A percentile compares a stretch with the other conserved stretches of the same genome.
These are phyloP conservation scores for Auricularia cornea DNA, from an alignment of 768 basidiomycete genomes.

Conservation along the genomic window DNA sequence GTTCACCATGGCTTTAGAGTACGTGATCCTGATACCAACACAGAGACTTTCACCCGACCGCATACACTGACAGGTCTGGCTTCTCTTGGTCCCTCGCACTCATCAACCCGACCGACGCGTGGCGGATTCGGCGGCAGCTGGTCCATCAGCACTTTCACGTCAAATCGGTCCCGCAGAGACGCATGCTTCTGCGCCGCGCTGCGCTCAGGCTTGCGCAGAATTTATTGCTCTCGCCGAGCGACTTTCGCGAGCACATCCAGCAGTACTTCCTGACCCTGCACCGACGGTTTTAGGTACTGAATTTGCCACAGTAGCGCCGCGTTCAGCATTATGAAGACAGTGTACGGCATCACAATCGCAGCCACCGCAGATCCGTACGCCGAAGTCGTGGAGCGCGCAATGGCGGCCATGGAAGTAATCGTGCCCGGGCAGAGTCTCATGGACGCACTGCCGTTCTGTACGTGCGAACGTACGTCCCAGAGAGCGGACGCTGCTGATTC, in stretches of 20 bases:
- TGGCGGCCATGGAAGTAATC: constrained; percentile 15
- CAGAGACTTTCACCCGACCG: no score
- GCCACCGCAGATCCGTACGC: constrained; percentile 30
- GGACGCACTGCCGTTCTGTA: constrained; percentile 25
- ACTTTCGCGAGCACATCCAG: neutral
- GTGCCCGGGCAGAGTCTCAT: constrained; percentile 26
- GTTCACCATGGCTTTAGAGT: constrained; percentile 1
- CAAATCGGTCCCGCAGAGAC: no score
- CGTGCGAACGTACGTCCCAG: constrained; percentile 11
- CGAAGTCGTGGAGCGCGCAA: constrained; percentile 17
- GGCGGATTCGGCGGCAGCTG: no score
- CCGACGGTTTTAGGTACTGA: no score
- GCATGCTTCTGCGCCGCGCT: neutral
- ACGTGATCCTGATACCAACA: no score
- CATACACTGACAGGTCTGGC: neutral
- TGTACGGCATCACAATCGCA: constrained; percentile 33
- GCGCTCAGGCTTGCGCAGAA: neutral
- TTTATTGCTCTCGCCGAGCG: neutral
- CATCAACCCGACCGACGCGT: no score
- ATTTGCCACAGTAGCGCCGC: constrained; percentile 19
- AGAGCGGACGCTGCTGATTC: no score
- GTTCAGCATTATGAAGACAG: constrained; percentile 28
- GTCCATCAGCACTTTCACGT: no score
- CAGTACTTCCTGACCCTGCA: neutral
- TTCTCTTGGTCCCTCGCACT: no score